Conservation (phyloP, 2,329 filamentous ascomycete species). For the Sclerotiophoma versabilis region DNA sequence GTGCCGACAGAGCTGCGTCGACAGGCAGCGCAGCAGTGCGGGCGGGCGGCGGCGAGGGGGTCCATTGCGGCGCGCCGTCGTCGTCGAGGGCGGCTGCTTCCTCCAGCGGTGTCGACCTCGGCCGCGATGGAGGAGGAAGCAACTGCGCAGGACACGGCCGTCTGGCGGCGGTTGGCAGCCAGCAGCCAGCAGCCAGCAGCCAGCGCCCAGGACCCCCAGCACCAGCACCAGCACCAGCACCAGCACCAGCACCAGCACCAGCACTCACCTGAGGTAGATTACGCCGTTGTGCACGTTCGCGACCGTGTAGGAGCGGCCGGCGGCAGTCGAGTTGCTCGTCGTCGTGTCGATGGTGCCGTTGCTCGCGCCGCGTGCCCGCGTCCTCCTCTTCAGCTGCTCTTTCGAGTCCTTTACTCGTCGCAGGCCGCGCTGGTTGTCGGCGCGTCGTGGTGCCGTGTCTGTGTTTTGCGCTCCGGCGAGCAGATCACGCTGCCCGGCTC, state of each 20-base stretch:
- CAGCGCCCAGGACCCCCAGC: neutral
- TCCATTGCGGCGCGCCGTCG: neutral
- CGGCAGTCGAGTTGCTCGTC: slow-evolving; percentile 34
- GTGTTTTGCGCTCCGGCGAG: slow-evolving; percentile 35
- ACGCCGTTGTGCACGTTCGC: slow-evolving; percentile 57
- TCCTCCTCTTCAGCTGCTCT: slow-evolving; percentile 46
- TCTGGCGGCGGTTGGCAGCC: no score
- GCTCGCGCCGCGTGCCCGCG: slow-evolving; percentile 40
- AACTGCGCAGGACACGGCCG: neutral
- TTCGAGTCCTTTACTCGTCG: slow-evolving; percentile 48
- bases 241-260: neutral
- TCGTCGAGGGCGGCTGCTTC: neutral
- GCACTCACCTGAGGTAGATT: slow-evolving; percentile 55
- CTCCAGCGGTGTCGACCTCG: slow-evolving; percentile 3
- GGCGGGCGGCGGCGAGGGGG: slow-evolving; percentile 9
- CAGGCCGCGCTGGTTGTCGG: slow-evolving; percentile 41
- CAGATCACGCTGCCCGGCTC: slow-evolving; percentile 33
- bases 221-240: no score
- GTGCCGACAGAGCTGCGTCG: no score
- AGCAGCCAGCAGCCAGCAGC: no score
- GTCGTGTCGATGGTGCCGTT: slow-evolving; percentile 43
- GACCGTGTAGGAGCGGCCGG: slow-evolving; percentile 55
- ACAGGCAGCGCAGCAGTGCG: no score
- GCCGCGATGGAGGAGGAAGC: neutral
- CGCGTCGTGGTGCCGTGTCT: slow-evolving; percentile 36